A percentile compares a stretch with the other conserved stretches of the same genome.
Conservation (phyloP, 1,284 basidiomycete species). For the Rhodofomes roseus region DNA sequence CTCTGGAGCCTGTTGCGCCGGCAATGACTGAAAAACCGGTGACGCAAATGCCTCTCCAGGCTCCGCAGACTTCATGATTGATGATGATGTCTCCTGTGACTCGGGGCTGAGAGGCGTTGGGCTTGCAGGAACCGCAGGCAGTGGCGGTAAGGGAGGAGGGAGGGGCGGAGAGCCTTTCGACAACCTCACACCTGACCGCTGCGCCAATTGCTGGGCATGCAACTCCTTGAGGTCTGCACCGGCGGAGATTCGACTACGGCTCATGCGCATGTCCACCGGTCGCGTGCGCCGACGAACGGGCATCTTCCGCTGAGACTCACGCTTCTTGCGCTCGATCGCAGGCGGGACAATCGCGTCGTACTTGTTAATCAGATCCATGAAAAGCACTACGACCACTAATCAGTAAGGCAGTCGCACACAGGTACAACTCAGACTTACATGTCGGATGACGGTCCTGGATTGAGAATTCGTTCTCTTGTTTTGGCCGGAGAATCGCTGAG, state of each 20-base stretch:
- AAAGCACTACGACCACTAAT: slow-evolving; percentile 46
- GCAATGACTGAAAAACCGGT: too few relatives aligned
- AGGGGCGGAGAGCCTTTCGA: slow-evolving; percentile 20
- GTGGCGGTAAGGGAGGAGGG: slow-evolving; percentile 7
- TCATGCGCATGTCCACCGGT: slow-evolving; percentile 85
- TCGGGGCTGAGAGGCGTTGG: background rate
- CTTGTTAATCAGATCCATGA: slow-evolving; percentile 81
- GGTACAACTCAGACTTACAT: slow-evolving; percentile 43
- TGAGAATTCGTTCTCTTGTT: slow-evolving; percentile 75
- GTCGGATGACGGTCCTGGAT: slow-evolving; percentile 85
- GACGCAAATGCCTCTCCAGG: slow-evolving; percentile 7
- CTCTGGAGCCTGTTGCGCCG: background rate
- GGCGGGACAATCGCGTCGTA: slow-evolving; percentile 78
- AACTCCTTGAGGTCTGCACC: slow-evolving; percentile 47
- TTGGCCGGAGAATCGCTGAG: slow-evolving; percentile 79
- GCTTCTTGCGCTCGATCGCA: slow-evolving; percentile 79
- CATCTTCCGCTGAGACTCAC: slow-evolving; percentile 78
- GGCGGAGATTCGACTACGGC: slow-evolving; percentile 47
- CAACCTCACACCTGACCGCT: slow-evolving; percentile 22
- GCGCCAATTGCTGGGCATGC: slow-evolving; percentile 47
- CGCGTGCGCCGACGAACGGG: slow-evolving; percentile 85
- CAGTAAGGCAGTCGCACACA: background rate
- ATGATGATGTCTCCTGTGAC: background rate
- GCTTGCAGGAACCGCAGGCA: slow-evolving; percentile 7
- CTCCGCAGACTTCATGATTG: slow-evolving; percentile 12